A percentile compares a stretch with the other conserved stretches of the same genome.
Conservation (phyloP, 176 grass and related monocot species). For the Saccharum officinarum region DNA sequence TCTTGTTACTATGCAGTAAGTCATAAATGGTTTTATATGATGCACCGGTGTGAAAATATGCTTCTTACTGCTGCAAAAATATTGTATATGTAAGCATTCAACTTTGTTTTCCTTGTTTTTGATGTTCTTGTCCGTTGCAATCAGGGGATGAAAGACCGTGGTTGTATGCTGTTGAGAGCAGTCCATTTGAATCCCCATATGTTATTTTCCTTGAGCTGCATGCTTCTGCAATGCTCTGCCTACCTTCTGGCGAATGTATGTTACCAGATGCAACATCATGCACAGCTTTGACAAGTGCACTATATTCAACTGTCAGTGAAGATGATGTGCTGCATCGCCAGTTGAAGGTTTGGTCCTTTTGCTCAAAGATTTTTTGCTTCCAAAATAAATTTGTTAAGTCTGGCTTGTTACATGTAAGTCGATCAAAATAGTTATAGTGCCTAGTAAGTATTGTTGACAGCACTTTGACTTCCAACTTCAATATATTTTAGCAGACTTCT, state of each 20-base stretch:
- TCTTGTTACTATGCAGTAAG: conserved; percentile 75
- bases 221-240: conserved; percentile 84
- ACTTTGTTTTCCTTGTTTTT: conserved; percentile 9
- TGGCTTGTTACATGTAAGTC: neutral
- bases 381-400: neutral
- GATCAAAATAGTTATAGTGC: neutral
- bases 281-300: conserved; percentile 85
- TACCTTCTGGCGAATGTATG: conserved; percentile 87
- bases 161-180: conserved; percentile 66
- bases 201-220: conserved; percentile 73
- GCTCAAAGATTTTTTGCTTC: neutral
- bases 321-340: conserved; percentile 71
- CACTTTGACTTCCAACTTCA: neutral
- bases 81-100: conserved; percentile 9
- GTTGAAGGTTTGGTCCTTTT: conserved; percentile 54
- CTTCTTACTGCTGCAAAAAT: conserved; percentile 1
- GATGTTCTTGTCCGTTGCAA: conserved; percentile 3
- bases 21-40: neutral
- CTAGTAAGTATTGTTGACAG: neutral
- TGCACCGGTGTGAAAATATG: conserved; percentile 16
- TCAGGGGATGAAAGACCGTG: conserved; percentile 81
- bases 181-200: conserved; percentile 56
- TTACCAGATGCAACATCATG: conserved; percentile 91
- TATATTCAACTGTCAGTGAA: conserved; percentile 85
- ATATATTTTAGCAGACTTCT: conserved; percentile 6